Conservation (phyloP, 768 basidiomycete species). For the Gautieria morchelliformis region DNA sequence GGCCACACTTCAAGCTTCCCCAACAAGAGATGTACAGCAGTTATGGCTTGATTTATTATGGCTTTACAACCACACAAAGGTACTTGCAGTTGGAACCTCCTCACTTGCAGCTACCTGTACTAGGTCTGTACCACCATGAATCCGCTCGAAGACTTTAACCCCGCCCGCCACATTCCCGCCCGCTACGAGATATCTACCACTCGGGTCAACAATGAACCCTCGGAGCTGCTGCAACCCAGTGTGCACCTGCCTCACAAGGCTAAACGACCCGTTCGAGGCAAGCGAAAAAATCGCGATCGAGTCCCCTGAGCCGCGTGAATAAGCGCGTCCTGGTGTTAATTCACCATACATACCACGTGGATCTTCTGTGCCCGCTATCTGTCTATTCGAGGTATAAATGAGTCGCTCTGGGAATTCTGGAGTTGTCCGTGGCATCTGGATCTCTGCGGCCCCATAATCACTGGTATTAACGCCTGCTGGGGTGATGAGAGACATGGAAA, state of each 20-base stretch:
- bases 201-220: constrained; percentile 50
- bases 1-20: no score
- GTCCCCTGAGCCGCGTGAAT: constrained; percentile 23
- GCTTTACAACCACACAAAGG: constrained; percentile 2
- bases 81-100: constrained; percentile 16
- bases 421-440: constrained; percentile 46
- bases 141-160: constrained; percentile 46
- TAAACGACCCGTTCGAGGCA: constrained; percentile 25
- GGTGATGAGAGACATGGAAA: constrained; percentile 37
- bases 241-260: constrained; percentile 44
- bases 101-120: constrained; percentile 43
- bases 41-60: no score
- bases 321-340: background rate
- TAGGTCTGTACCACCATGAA: constrained; percentile 42
- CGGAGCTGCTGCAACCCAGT: constrained; percentile 56
- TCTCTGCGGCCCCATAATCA: constrained; percentile 47
- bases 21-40: no score
- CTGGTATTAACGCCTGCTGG: constrained; percentile 16
- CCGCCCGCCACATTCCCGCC: constrained; percentile 47
- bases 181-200: constrained; percentile 46
- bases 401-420: constrained; percentile 38
- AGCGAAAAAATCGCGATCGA: constrained; percentile 51
- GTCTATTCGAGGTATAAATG: constrained; percentile 63
- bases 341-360: constrained; percentile 27
- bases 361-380: constrained; percentile 37